A percentile compares a stretch with the other conserved stretches of the same genome.
Evolutionary conservation across 441 rosid species (phyloP).

Genomic region (Gossypium laxum): DNA sequence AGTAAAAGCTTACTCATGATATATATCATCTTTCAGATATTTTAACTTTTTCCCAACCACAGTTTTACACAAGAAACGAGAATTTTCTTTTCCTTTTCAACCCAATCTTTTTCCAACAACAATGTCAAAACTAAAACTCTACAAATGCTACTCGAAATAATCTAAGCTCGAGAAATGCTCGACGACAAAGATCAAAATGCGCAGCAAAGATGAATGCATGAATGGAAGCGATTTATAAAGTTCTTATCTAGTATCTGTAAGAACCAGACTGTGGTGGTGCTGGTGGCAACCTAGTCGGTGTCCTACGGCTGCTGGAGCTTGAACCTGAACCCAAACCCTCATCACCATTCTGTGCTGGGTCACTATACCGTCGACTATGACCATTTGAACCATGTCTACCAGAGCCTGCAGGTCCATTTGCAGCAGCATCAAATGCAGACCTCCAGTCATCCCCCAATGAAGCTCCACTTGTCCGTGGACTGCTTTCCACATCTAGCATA

Average conservation of each 20-base stretch:
- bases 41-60: too few species aligned
- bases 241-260: slow-evolving; percentile 48
- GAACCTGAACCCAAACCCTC: slow-evolving; percentile 29
- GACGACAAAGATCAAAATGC: slow-evolving; percentile 4
- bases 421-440: slow-evolving; percentile 83
- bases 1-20: too few species aligned
- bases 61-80: too few species aligned
- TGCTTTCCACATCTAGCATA: slow-evolving; percentile 50
- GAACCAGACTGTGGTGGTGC: slow-evolving; percentile 76
- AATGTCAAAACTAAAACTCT: not conserved
- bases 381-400: slow-evolving; percentile 44
- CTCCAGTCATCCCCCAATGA: slow-evolving; percentile 89
- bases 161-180: slow-evolving; percentile 29
- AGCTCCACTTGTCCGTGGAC: slow-evolving; percentile 52
- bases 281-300: slow-evolving; percentile 81
- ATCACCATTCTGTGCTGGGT: slow-evolving; percentile 80
- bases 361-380: slow-evolving; percentile 68
- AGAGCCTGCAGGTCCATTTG: slow-evolving; percentile 47
- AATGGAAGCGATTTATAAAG: slow-evolving; percentile 8
- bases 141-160: slow-evolving; percentile 14
- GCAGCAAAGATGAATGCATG: slow-evolving; percentile 22
- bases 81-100: too few species aligned
- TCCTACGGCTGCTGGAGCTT: slow-evolving; percentile 56
- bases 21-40: too few species aligned
- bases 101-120: too few species aligned